Percentiles rank a stretch among this genome's conserved stretches.
phyloP scores from a whole-genome alignment of 2,329 filamentous ascomycete genomes.

The Fusarium sp. region DNA sequence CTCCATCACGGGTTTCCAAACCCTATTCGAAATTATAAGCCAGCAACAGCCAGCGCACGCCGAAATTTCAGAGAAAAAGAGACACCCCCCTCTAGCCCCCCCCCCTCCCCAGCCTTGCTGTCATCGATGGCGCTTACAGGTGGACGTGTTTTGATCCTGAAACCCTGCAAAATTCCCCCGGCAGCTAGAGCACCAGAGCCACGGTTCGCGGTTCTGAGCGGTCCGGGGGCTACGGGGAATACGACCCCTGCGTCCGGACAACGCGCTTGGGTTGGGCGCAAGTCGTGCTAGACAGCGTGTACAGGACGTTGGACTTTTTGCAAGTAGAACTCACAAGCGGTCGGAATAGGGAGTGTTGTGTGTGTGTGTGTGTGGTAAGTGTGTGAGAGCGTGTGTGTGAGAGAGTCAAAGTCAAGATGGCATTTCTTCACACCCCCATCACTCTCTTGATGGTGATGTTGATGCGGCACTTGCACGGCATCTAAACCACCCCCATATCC shows the following conservation, averaged over 20 bases:
- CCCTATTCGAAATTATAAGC: slow-evolving; percentile 37
- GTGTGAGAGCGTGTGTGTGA: background rate
- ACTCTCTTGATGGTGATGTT: background rate
- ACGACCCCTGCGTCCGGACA: slow-evolving; percentile 40
- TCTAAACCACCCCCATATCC: slow-evolving; percentile 18
- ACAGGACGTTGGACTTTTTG: slow-evolving; percentile 16
- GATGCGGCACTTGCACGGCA: slow-evolving; percentile 42
- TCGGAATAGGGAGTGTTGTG: background rate
- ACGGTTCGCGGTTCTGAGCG: slow-evolving; percentile 49
- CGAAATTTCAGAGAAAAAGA: background rate
- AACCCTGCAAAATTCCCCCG: slow-evolving; percentile 31
- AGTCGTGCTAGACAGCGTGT: slow-evolving; percentile 24
- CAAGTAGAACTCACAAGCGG: slow-evolving; percentile 20
- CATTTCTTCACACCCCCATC: background rate
- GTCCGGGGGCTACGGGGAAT: slow-evolving; percentile 43
- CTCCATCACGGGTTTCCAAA: slow-evolving; percentile 37
- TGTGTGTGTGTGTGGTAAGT: too few relatives aligned
- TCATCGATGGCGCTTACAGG: slow-evolving; percentile 28
- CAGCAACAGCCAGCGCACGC: slow-evolving; percentile 13
- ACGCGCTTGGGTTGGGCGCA: slow-evolving; percentile 16
- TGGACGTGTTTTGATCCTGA: slow-evolving; percentile 34
- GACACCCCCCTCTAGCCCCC: background rate
- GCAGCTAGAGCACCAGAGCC: slow-evolving; percentile 43
- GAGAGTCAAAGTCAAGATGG: background rate
- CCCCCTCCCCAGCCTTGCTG: slow-evolving; percentile 21